Conservation (phyloP, 257 asterid species). For the Lantana camara region DNA sequence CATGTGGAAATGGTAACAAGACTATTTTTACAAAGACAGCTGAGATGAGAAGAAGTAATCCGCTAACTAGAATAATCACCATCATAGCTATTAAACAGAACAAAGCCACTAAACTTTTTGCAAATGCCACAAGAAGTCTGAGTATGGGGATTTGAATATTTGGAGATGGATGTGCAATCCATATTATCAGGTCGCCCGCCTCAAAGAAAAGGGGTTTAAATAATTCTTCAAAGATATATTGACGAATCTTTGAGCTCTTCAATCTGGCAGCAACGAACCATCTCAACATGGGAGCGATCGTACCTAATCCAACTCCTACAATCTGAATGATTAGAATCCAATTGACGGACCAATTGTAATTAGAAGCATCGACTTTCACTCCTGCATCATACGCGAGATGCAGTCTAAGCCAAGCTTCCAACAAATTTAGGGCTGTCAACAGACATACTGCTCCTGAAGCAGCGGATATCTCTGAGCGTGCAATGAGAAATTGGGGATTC, state of each 20-base stretch:
- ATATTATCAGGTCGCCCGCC: conserved; percentile 32
- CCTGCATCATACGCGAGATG: too few relatives aligned
- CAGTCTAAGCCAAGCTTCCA: too few relatives aligned
- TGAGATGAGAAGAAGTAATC: conserved; percentile 22
- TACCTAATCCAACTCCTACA: conserved; percentile 8
- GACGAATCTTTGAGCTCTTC: too few relatives aligned
- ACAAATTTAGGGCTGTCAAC: not conserved
- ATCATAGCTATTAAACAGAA: conserved; percentile 33
- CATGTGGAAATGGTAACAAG: not conserved
- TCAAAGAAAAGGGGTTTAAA: conserved; percentile 34
- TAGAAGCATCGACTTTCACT: too few relatives aligned
- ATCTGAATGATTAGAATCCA: too few relatives aligned
- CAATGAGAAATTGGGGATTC: too few relatives aligned
- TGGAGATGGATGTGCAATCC: conserved; percentile 36
- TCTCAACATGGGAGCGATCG: too few relatives aligned
- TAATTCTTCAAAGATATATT: not conserved
- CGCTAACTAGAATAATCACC: conserved; percentile 32
- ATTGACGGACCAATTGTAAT: too few relatives aligned
- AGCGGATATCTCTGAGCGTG: too few relatives aligned
- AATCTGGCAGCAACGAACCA: too few relatives aligned
- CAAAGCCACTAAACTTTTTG: conserved; percentile 23
- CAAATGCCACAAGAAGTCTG: conserved; percentile 23
- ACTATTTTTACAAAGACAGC: not conserved
- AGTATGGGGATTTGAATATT: conserved; percentile 23
- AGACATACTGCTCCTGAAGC: conserved; percentile 15